These are phyloP conservation scores for Verticillium isaacii DNA, from an alignment of 2,329 filamentous ascomycete species.

Conservation along the genomic window DNA sequence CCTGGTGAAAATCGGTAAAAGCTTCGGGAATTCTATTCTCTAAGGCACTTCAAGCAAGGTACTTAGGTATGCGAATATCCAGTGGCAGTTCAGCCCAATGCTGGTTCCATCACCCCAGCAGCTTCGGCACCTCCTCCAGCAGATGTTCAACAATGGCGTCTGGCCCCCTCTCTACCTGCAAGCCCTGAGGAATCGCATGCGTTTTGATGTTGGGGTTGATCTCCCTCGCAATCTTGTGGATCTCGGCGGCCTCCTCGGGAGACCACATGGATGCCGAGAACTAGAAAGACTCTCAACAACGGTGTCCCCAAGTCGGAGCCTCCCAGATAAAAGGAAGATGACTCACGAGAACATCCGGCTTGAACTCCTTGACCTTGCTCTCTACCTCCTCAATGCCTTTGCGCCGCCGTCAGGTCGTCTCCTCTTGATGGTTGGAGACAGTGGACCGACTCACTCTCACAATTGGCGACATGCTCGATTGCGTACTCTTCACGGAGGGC, in stretches of 20 bases:
- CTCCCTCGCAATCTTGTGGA: slow-evolving; percentile 36
- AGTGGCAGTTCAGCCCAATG: too few species aligned
- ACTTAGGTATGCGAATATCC: too few species aligned
- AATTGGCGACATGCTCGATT: slow-evolving; percentile 59
- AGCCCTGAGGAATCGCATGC: slow-evolving; percentile 46
- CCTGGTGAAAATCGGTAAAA: too few species aligned
- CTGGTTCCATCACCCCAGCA: slow-evolving; percentile 12
- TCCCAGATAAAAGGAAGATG: neutral
- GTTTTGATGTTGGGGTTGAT: slow-evolving; percentile 42
- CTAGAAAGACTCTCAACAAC: slow-evolving; percentile 22
- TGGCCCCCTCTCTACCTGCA: slow-evolving; percentile 48
- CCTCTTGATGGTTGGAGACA: neutral
- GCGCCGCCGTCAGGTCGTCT: neutral
- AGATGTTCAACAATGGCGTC: slow-evolving; percentile 52
- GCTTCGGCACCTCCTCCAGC: slow-evolving; percentile 31
- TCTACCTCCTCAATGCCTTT: slow-evolving; percentile 51
- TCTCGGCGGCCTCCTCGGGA: slow-evolving; percentile 39
- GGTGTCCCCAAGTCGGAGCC: neutral
- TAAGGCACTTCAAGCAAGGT: too few species aligned
- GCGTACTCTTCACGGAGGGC: slow-evolving; percentile 58
- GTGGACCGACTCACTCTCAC: slow-evolving; percentile 41
- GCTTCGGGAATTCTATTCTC: too few species aligned
- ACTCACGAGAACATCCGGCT: slow-evolving; percentile 23
- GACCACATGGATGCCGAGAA: slow-evolving; percentile 57
- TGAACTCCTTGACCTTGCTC: slow-evolving; percentile 37